Evolutionary conservation across 2,329 filamentous ascomycete species (phyloP).

Genomic region (Endocalyx cinctus): DNA sequence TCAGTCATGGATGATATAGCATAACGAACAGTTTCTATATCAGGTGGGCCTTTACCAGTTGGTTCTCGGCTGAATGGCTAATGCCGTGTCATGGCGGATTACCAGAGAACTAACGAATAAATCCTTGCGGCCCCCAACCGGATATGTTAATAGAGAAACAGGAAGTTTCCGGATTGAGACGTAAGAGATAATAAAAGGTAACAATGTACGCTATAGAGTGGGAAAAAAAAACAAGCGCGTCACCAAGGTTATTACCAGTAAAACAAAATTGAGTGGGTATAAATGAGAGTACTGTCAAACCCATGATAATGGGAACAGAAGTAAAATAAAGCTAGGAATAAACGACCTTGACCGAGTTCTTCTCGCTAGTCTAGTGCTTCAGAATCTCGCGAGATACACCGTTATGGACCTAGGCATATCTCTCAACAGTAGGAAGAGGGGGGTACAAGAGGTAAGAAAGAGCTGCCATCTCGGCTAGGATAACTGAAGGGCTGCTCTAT

Average conservation of each 20-base stretch:
- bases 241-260: too few relatives aligned
- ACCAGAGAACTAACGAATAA: slow-evolving; percentile 32
- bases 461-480: slow-evolving; percentile 37
- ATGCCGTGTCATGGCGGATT: slow-evolving; percentile 37
- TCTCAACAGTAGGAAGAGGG: slow-evolving; percentile 24
- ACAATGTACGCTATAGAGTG: too few relatives aligned
- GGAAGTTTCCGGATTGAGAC: slow-evolving; percentile 8
- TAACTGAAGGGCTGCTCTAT: slow-evolving; percentile 33
- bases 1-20: slow-evolving; percentile 28
- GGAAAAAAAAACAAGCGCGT: too few relatives aligned
- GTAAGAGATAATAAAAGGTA: too few relatives aligned
- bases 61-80: slow-evolving; percentile 46
- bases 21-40: slow-evolving; percentile 31
- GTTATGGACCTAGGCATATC: slow-evolving; percentile 24
- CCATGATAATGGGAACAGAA: too few relatives aligned
- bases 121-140: slow-evolving; percentile 29
- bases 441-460: slow-evolving; percentile 27
- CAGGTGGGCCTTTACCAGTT: slow-evolving; percentile 32
- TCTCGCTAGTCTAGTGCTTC: too few relatives aligned
- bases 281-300: too few relatives aligned
- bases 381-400: too few relatives aligned
- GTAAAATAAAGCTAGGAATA: too few relatives aligned
- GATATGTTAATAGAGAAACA: slow-evolving; percentile 20
- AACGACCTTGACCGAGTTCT: too few relatives aligned
- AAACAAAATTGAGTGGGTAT: too few relatives aligned